phyloP scores from a whole-genome alignment of 2,329 filamentous ascomycete species.

The Pseudogymnoascus verrucosus region DNA sequence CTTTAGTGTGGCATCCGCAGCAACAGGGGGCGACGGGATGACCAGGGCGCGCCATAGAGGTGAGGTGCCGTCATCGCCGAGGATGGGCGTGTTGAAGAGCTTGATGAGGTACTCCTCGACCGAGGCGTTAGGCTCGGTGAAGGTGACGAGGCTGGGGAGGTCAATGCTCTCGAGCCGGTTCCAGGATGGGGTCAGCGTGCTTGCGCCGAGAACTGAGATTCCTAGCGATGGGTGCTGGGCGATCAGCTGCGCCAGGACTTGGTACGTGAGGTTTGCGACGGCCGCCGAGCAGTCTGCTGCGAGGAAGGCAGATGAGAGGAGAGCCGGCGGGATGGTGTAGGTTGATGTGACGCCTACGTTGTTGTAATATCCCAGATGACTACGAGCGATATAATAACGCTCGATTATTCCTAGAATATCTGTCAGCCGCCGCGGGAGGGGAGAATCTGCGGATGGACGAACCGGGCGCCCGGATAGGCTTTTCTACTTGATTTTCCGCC shows the following conservation, averaged over 20 bases:
- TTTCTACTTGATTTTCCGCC: not conserved
- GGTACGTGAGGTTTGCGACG: not conserved
- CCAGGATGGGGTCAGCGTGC: not conserved
- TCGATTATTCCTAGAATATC: not conserved
- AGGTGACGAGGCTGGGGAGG: not conserved
- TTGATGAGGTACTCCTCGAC: not conserved
- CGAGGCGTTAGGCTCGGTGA: not conserved
- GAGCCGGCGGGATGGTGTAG: not conserved
- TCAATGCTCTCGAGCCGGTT: not conserved
- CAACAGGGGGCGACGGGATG: not conserved
- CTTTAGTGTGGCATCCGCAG: not conserved
- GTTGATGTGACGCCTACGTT: not conserved
- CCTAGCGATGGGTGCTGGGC: not conserved
- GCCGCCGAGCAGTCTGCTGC: not conserved
- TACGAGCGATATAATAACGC: slow-evolving; percentile 9
- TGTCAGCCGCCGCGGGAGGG: not conserved
- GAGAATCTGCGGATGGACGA: not conserved
- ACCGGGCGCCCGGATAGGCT: not conserved
- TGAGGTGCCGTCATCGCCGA: slow-evolving; percentile 3
- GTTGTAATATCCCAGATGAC: slow-evolving; percentile 1
- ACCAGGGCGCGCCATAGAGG: not conserved
- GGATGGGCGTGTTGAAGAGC: not conserved
- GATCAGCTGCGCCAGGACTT: not conserved
- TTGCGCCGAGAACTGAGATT: not conserved
- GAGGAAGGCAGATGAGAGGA: not conserved